phyloP scores from a whole-genome alignment of 345 rosid species.

The Draba incana region DNA sequence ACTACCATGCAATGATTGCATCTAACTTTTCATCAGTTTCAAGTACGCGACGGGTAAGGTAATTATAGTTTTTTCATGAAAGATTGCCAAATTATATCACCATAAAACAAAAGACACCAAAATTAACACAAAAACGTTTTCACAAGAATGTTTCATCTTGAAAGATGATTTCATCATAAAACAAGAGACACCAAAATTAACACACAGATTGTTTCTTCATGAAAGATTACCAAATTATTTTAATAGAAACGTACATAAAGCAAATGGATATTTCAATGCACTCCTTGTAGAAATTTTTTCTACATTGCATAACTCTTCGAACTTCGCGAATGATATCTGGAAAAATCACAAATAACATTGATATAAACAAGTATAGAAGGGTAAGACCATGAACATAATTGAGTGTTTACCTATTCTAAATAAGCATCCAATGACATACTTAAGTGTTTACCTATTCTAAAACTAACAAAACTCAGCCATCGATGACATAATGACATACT shows the following conservation, averaged over 20 bases:
- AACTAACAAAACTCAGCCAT: too few species aligned
- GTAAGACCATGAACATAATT: too few species aligned
- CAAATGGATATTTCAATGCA: slow-evolving; percentile 11
- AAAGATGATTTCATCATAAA: not conserved
- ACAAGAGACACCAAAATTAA: not conserved
- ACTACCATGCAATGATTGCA: slow-evolving; percentile 56
- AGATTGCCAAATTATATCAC: too few species aligned
- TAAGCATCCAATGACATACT: too few species aligned
- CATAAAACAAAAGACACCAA: not conserved
- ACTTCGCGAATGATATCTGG: not conserved
- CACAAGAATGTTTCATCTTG: too few species aligned
- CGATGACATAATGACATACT: too few species aligned
- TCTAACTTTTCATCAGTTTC: slow-evolving; percentile 63
- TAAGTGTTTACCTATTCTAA: too few species aligned
- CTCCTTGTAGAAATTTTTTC: slow-evolving; percentile 2
- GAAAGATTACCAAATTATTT: too few species aligned
- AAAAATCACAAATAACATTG: not conserved
- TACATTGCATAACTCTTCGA: not conserved
- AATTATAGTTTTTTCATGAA: slow-evolving; percentile 52
- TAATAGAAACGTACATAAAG: not conserved
- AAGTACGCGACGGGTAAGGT: slow-evolving; percentile 64
- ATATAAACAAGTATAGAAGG: not conserved
- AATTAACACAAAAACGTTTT: too few species aligned
- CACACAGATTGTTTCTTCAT: slow-evolving; percentile 40
- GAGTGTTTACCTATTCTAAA: too few species aligned